phyloP scores from a whole-genome alignment of 768 basidiomycete species.

The Trametopsis cervina region DNA sequence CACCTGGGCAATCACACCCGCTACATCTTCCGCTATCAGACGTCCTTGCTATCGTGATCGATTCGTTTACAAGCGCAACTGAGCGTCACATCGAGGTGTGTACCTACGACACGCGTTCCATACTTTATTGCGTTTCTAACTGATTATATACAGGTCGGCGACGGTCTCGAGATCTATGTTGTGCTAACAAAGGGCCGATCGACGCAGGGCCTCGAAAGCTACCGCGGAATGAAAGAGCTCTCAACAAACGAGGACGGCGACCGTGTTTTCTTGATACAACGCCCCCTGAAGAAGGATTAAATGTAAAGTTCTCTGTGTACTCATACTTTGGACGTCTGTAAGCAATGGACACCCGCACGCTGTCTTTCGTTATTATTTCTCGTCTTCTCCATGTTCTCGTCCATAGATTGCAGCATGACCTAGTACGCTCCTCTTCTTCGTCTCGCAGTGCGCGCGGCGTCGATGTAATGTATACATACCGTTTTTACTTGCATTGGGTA shows the following conservation, averaged over 20 bases:
- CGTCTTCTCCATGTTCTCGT: constrained; percentile 2
- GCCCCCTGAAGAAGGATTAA: constrained; percentile 81
- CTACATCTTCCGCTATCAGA: constrained; percentile 72
- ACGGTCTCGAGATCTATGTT: constrained; percentile 89
- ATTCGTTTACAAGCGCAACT: constrained; percentile 95
- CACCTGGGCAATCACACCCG: constrained; percentile 68
- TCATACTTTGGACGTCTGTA: constrained; percentile 8
- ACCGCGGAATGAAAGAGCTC: constrained; percentile 58
- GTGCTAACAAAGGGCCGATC: constrained; percentile 66
- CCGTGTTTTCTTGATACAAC: constrained; percentile 66
- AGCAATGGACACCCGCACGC: constrained; percentile 8
- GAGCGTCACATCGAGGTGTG: constrained; percentile 95
- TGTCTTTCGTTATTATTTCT: constrained; percentile 4
- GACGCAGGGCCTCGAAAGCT: constrained; percentile 47
- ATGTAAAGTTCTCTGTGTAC: not conserved
- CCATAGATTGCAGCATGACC: constrained; percentile 5
- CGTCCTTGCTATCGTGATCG: constrained; percentile 84
- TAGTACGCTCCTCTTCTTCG: constrained; percentile 7
- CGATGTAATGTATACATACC: constrained; percentile 8
- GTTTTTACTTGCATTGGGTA: not conserved
- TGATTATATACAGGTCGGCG: constrained; percentile 77
- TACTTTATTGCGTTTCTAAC: not conserved
- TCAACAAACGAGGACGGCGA: constrained; percentile 57
- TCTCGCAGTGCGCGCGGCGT: constrained; percentile 7
- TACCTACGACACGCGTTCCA: constrained; percentile 6